Evolutionary conservation across 441 rosid genomes (phyloP).

Genomic region (Geranium incanum): DNA sequence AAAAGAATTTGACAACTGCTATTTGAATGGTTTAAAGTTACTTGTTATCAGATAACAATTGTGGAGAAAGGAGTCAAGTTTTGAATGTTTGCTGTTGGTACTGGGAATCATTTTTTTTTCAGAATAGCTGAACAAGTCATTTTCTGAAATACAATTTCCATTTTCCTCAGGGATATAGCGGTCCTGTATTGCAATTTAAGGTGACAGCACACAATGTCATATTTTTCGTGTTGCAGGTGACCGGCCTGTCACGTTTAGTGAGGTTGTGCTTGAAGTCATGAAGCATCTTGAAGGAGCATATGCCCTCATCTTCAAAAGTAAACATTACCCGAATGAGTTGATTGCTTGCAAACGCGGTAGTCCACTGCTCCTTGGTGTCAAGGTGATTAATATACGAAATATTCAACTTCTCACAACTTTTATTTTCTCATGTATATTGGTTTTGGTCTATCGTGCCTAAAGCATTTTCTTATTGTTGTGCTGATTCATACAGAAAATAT

Average conservation of each 20-base stretch:
- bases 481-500: not conserved
- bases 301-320: slow-evolving; percentile 92
- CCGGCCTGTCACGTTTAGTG: slow-evolving; percentile 64
- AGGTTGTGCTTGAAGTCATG: slow-evolving; percentile 93
- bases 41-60: not conserved
- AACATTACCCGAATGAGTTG: slow-evolving; percentile 88
- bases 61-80: slow-evolving; percentile 8
- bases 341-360: slow-evolving; percentile 97
- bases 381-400: slow-evolving; percentile 44
- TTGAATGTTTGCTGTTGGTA: not conserved
- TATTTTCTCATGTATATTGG: not conserved
- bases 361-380: slow-evolving; percentile 88
- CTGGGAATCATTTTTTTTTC: not conserved
- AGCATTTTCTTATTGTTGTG: not conserved
- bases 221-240: slow-evolving; percentile 44
- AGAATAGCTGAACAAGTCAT: not conserved
- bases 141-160: slow-evolving; percentile 3
- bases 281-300: slow-evolving; percentile 98
- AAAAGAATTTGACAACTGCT: not conserved
- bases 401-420: slow-evolving; percentile 11
- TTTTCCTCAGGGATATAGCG: not conserved
- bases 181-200: not conserved
- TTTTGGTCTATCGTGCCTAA: not conserved
- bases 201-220: slow-evolving; percentile 5
- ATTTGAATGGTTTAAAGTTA: not conserved